Evolutionary conservation across 805 yeast species (phyloP).

Genomic region (Candida adriatica): DNA sequence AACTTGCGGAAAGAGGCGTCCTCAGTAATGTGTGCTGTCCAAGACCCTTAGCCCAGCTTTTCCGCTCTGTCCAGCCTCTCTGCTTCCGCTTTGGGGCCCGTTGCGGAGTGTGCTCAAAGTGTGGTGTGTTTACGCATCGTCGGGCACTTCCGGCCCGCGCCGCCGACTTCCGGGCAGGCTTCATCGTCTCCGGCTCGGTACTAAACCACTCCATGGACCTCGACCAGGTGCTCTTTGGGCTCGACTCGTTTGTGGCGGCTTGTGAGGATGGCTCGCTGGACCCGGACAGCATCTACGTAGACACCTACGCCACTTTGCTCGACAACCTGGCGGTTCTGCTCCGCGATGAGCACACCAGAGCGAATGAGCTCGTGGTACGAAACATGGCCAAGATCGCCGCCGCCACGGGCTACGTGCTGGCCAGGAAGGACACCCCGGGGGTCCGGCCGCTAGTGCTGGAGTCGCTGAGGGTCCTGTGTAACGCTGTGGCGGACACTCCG

Average conservation of each 20-base stretch:
- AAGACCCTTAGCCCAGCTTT: too few species aligned
- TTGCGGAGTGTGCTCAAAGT: too few species aligned
- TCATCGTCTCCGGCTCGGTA: too few species aligned
- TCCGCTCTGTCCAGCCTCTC: too few species aligned
- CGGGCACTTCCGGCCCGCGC: too few species aligned
- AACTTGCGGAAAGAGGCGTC: too few species aligned
- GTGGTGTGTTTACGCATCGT: too few species aligned
- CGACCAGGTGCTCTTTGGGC: slow-evolving; percentile 21
- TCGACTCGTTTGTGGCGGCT: slow-evolving; percentile 17
- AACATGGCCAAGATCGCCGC: slow-evolving; percentile 14
- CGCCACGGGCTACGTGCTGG: slow-evolving; percentile 10
- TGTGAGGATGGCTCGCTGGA: slow-evolving; percentile 8
- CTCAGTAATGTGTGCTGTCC: too few species aligned
- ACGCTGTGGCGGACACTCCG: slow-evolving; percentile 23
- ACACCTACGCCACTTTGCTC: slow-evolving; percentile 18
- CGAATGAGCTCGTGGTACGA: slow-evolving; percentile 7
- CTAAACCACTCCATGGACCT: too few species aligned
- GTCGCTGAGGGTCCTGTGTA: slow-evolving; percentile 19
- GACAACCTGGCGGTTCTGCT: slow-evolving; percentile 19
- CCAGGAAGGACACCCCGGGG: slow-evolving; percentile 1
- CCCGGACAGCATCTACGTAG: slow-evolving; percentile 13
- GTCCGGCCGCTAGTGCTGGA: slow-evolving; percentile 12
- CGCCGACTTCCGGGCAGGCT: too few species aligned
- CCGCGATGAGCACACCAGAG: slow-evolving; percentile 15
- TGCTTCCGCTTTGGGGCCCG: too few species aligned